Evolutionary conservation across 2,329 filamentous ascomycete genomes (phyloP).

Genomic region (Arachnomyces sp.): DNA sequence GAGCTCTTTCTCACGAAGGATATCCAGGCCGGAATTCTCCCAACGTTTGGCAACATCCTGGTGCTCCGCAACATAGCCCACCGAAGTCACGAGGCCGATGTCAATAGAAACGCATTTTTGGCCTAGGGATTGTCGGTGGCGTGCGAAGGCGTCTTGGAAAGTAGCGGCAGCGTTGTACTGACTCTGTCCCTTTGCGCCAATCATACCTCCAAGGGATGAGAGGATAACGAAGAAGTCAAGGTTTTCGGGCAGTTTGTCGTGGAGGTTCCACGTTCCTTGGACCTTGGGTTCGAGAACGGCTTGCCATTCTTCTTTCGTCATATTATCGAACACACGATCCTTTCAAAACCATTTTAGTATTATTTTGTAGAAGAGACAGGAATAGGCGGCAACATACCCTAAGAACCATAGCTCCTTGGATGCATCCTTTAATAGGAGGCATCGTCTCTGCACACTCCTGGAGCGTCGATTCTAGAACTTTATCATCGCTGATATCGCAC

Average conservation of each 20-base stretch:
- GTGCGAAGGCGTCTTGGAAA: conserved; percentile 20
- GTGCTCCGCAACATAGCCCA: conserved; percentile 13
- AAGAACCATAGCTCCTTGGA: conserved; percentile 14
- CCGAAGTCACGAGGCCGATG: conserved; percentile 23
- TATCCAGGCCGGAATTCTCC: conserved; percentile 12
- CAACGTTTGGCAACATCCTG: conserved; percentile 2
- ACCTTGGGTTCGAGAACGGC: conserved; percentile 21
- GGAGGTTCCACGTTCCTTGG: conserved; percentile 18
- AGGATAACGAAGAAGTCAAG: conserved; percentile 35
- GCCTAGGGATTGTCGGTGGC: conserved; percentile 1
- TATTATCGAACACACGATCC: conserved; percentile 23
- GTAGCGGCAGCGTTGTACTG: conserved; percentile 27
- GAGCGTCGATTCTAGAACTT: background rate
- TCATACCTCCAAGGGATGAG: conserved; percentile 24
- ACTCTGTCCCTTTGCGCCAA: conserved; percentile 20
- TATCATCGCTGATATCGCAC: conserved; percentile 10
- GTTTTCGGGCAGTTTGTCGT: conserved; percentile 10
- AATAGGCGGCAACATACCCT: conserved; percentile 2
- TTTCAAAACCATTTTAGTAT: conserved; percentile 2
- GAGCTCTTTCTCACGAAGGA: conserved; percentile 19
- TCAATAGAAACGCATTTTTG: conserved; percentile 24
- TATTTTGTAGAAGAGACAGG: background rate
- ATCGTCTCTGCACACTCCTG: conserved; percentile 4
- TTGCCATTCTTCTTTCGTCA: conserved; percentile 17
- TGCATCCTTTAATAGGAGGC: conserved; percentile 16